phyloP scores from a whole-genome alignment of 805 yeast species.

The Starmerella lactis-condensi region DNA sequence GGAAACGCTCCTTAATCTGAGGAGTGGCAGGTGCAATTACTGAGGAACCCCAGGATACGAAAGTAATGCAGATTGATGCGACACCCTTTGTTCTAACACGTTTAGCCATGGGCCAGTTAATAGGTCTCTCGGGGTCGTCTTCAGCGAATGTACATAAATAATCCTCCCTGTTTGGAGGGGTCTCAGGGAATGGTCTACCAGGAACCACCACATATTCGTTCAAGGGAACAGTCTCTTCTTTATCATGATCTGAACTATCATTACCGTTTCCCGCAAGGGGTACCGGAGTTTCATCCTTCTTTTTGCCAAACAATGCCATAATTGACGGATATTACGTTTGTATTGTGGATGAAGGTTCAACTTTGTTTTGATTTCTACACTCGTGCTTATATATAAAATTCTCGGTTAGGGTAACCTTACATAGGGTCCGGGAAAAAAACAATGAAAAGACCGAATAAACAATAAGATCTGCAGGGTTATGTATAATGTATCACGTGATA shows the following conservation, averaged over 20 bases:
- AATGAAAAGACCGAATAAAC: too few relatives aligned
- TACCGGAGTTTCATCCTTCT: neutral
- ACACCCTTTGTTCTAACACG: conserved; percentile 19
- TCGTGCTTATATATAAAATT: too few relatives aligned
- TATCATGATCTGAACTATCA: conserved; percentile 1
- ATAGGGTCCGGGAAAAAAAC: too few relatives aligned
- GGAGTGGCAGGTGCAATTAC: conserved; percentile 26
- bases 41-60: conserved; percentile 30
- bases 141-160: conserved; percentile 20
- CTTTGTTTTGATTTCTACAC: too few relatives aligned
- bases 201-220: conserved; percentile 12
- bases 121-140: conserved; percentile 38
- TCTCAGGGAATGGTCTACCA: conserved; percentile 12
- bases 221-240: conserved; percentile 8
- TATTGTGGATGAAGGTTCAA: too few relatives aligned
- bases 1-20: conserved; percentile 25
- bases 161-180: conserved; percentile 11
- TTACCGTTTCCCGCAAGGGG: too few relatives aligned
- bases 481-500: too few relatives aligned
- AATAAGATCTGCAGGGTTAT: too few relatives aligned
- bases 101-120: conserved; percentile 31
- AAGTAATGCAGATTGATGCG: conserved; percentile 24
- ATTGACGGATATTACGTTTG: too few relatives aligned
- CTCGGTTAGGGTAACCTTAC: too few relatives aligned
- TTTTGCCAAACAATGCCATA: conserved; percentile 1